A percentile compares a stretch with the other conserved stretches of the same genome.
These are phyloP conservation scores for Dichomitus squalens DNA, from an alignment of 1,284 basidiomycete genomes.

Conservation along the genomic window DNA sequence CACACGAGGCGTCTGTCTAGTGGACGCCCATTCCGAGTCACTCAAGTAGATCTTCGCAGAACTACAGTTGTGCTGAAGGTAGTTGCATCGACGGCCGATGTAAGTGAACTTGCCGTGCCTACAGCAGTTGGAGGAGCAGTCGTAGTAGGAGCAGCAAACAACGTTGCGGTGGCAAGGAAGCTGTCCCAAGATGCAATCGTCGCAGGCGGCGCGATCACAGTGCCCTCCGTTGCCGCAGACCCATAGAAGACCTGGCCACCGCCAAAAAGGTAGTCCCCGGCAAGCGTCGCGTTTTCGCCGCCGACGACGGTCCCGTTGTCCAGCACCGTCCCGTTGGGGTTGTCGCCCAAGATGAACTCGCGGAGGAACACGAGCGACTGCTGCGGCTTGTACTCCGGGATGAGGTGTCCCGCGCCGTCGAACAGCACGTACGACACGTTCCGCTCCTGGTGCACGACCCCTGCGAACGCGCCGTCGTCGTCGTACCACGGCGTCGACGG, in stretches of 20 bases:
- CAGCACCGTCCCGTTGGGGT: constrained; percentile 28
- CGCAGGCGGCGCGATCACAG: constrained; percentile 30
- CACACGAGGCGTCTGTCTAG: too few relatives aligned
- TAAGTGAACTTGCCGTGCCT: too few relatives aligned
- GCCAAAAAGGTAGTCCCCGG: constrained; percentile 47
- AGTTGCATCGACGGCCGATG: too few relatives aligned
- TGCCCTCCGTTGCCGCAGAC: constrained; percentile 19
- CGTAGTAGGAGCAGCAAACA: neutral
- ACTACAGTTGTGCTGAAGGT: too few relatives aligned
- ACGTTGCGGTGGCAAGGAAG: constrained; percentile 26
- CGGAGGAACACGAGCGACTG: constrained; percentile 32
- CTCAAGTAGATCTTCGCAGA: too few relatives aligned
- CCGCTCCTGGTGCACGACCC: constrained; percentile 37
- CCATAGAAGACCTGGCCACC: constrained; percentile 22
- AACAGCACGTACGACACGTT: constrained; percentile 35
- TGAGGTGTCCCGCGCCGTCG: constrained; percentile 32
- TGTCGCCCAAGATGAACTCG: constrained; percentile 34
- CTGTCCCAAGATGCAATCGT: constrained; percentile 56
- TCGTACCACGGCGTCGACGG: constrained; percentile 58
- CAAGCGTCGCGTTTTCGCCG: constrained; percentile 48
- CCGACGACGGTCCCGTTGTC: constrained; percentile 38
- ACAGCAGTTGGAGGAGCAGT: neutral
- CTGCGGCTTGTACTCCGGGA: constrained; percentile 30
- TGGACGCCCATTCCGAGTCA: too few relatives aligned
- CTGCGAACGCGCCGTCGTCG: constrained; percentile 30